Evolutionary conservation across 805 yeast species (phyloP), one percentile per base, ranked within the genome.

Genomic region (Wickerhamiella sorbophila): DNA sequence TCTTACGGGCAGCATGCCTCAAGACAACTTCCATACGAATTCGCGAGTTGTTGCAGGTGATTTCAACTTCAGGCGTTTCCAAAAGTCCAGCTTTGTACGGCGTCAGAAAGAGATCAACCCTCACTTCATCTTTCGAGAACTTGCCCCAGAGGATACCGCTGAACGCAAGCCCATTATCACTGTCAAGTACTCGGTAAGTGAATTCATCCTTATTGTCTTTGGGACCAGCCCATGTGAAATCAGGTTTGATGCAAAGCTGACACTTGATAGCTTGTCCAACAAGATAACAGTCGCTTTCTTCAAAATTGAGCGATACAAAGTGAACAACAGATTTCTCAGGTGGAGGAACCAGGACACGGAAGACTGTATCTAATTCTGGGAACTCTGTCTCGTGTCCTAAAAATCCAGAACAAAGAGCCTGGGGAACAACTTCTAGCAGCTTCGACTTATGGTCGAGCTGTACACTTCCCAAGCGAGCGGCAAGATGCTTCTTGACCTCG

Each of bases 1-100:
- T 60, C 1, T 79, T 69, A 47, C 82, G 86, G 29, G 74, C 70
- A 8, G 79, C 80, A 55, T 82, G 83, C 42, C 69, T 69, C 50
- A 75, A 70, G 43, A 79, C 82, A 3, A 78, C 15, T 15, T 36
- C 38, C 38, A 36, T 36, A 6, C 16, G 10, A 6, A 24, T 14
- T 14, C 16, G 22, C 5, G n/a, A 55, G 4, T 59, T 67, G 45
- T 57, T 64, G 14, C 57, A 60, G 12, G 50, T 51, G 15, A 79
- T 64, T 24, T 67, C 70, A 3, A 83, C 63, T 42, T 64, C 70
- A 0, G 96, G 96, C 29, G 82, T 63, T 1, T 66, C 59, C 8
- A 87, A 55, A 44, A 77, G 76, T 0, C 97, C 96, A 18, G 77
- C 74, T 46, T 73, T 78, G 41, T 85, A 57, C 1, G 97, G 96